Conservation (phyloP, 2,329 filamentous ascomycete species). For the Piedraia hortae region DNA sequence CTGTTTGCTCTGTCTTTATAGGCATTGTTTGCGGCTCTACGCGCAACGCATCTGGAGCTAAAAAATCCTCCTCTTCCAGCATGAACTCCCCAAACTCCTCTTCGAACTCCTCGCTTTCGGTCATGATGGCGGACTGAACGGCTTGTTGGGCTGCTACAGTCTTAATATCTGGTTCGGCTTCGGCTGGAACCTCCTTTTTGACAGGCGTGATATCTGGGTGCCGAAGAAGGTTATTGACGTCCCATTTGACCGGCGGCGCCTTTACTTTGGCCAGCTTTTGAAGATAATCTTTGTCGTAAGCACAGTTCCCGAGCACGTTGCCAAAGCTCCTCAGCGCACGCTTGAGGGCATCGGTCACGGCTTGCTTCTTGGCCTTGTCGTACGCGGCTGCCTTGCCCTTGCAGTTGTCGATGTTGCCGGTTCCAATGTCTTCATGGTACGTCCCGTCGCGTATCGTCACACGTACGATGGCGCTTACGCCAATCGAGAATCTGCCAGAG, state of each 20-base stretch:
- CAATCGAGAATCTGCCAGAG: conserved; percentile 54
- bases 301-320: conserved; percentile 90
- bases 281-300: conserved; percentile 91
- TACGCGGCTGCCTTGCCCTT: conserved; percentile 88
- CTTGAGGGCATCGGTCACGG: conserved; percentile 81
- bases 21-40: conserved; percentile 16
- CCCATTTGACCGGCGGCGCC: conserved; percentile 46
- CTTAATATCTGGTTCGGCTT: conserved; percentile 4
- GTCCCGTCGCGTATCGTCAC: conserved; percentile 79
- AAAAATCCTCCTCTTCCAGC: conserved; percentile 28
- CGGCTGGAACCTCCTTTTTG: conserved; percentile 25
- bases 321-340: conserved; percentile 74
- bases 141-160: conserved; percentile 6
- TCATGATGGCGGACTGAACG: conserved; percentile 11
- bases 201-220: conserved; percentile 42
- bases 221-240: conserved; percentile 53
- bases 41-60: conserved; percentile 50
- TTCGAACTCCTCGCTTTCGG: conserved; percentile 19
- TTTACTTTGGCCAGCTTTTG: conserved; percentile 78
- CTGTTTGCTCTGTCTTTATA: no score
- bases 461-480: conserved; percentile 68
- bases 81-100: conserved; percentile 28
- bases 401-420: conserved; percentile 87
- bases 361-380: conserved; percentile 97
- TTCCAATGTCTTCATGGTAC: conserved; percentile 94